Conservation (phyloP, 2,329 filamentous ascomycete genomes). For the Talaromyces amestolkiae region DNA sequence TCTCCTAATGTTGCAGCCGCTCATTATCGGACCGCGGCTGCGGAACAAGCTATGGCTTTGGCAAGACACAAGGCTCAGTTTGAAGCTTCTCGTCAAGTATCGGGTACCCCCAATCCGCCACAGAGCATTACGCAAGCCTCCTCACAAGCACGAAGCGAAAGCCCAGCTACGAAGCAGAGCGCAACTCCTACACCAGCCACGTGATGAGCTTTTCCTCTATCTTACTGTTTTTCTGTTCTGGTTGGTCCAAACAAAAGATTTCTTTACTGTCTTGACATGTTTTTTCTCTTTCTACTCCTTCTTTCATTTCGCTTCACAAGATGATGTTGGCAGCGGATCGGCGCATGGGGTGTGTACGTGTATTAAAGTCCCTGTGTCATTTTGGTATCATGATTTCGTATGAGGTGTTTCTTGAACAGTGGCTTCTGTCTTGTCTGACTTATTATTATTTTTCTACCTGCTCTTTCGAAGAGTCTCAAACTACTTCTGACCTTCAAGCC, state of each 20-base stretch:
- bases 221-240: neutral
- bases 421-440: constrained; percentile 22
- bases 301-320: neutral
- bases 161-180: constrained; percentile 28
- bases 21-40: constrained; percentile 35
- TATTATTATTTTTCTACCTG: neutral
- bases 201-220: constrained; percentile 7
- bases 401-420: constrained; percentile 1
- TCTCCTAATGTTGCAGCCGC: constrained; percentile 38
- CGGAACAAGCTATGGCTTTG: constrained; percentile 41
- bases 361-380: neutral
- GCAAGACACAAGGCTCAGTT: constrained; percentile 27
- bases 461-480: neutral
- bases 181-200: constrained; percentile 20
- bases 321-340: constrained; percentile 6
- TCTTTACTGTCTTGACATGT: neutral
- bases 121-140: constrained; percentile 18
- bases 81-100: constrained; percentile 28
- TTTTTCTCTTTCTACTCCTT: neutral
- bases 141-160: constrained; percentile 37
- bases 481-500: neutral
- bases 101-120: constrained; percentile 36
- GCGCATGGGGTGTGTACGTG: constrained; percentile 5
- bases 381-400: constrained; percentile 10
- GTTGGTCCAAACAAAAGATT: constrained; percentile 1